Percentiles rank a stretch among this genome's conserved stretches.
These are phyloP conservation scores for Tricholomella constricta DNA, from an alignment of 768 basidiomycete genomes.

Conservation along the genomic window DNA sequence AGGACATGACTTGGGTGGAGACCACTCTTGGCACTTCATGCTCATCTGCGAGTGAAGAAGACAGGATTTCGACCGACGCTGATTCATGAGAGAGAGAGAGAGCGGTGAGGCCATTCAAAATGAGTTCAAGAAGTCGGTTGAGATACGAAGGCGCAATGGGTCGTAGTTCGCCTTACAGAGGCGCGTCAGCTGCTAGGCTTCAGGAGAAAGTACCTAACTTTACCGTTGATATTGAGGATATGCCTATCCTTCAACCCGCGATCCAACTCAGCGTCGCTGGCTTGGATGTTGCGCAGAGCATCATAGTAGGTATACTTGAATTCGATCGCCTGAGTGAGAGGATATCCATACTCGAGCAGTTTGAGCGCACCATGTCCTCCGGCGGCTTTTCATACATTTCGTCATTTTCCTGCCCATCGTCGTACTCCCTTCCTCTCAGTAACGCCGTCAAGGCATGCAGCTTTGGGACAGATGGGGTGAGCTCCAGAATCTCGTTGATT, in stretches of 20 bases:
- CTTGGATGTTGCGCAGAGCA: conserved; percentile 69
- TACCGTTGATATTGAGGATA: conserved; percentile 75
- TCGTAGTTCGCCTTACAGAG: conserved; percentile 61
- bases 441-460: conserved; percentile 64
- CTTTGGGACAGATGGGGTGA: conserved; percentile 75
- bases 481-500: conserved; percentile 82
- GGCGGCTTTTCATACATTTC: conserved; percentile 21
- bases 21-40: conserved; percentile 69
- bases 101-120: conserved; percentile 75
- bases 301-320: conserved; percentile 56
- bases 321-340: background rate
- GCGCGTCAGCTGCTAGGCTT: background rate
- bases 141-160: conserved; percentile 72
- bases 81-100: conserved; percentile 52
- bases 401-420: conserved; percentile 60
- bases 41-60: conserved; percentile 63
- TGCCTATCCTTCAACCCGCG: conserved; percentile 65
- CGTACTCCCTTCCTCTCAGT: conserved; percentile 68
- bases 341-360: background rate
- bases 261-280: conserved; percentile 76
- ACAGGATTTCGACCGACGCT: conserved; percentile 60
- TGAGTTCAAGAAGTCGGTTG: conserved; percentile 66
- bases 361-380: conserved; percentile 11
- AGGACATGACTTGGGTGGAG: conserved; percentile 69
- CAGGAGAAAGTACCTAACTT: background rate